Percentiles rank a stretch among this genome's conserved stretches.
Conservation (phyloP, 2,329 filamentous ascomycete genomes). For the Xylaria sp. region DNA sequence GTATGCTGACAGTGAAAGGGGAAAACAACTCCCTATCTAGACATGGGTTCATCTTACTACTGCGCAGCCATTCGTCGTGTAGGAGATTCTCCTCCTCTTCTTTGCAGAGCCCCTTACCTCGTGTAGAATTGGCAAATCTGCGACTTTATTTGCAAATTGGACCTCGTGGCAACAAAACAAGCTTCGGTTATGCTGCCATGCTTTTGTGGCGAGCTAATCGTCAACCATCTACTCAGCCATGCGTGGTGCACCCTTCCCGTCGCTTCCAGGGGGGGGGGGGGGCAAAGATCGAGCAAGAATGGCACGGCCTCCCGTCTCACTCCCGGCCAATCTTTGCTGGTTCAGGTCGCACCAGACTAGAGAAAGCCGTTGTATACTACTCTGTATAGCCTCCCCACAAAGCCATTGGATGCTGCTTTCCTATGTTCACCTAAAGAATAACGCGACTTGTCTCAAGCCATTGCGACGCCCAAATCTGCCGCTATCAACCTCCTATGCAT, state of each 20-base stretch:
- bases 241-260: constrained; percentile 6
- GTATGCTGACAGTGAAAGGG: constrained; percentile 12
- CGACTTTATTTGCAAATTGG: neutral
- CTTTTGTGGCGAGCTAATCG: constrained; percentile 1
- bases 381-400: constrained; percentile 1
- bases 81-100: neutral
- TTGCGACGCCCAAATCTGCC: too few relatives aligned
- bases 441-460: too few relatives aligned
- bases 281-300: constrained; percentile 22
- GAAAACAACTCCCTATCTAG: neutral
- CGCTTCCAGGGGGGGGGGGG: neutral
- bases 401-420: too few relatives aligned
- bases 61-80: neutral
- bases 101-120: neutral
- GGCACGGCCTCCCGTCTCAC: constrained; percentile 30
- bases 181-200: neutral
- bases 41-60: constrained; percentile 23
- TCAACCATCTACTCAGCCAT: neutral
- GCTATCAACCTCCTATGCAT: too few relatives aligned
- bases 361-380: constrained; percentile 11
- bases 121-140: constrained; percentile 7
- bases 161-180: neutral
- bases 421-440: too few relatives aligned
- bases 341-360: constrained; percentile 8
- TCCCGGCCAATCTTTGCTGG: constrained; percentile 8